phyloP scores from a whole-genome alignment of 2,329 filamentous ascomycete species.

The Fonsecaea pugnacius region DNA sequence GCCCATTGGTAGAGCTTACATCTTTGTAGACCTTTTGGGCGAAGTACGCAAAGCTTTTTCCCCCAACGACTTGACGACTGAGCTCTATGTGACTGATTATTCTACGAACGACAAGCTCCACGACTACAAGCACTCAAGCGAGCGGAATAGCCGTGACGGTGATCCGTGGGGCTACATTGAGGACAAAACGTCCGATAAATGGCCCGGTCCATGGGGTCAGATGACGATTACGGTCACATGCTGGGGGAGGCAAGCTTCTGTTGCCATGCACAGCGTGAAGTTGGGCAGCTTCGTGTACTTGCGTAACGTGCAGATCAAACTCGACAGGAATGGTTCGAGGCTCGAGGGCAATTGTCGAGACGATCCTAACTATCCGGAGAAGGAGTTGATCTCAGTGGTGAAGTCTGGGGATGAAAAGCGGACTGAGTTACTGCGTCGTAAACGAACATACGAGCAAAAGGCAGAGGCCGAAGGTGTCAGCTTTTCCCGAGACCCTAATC shows the following conservation, averaged over 20 bases:
- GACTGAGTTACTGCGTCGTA: slow-evolving; percentile 64
- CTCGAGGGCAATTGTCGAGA: slow-evolving; percentile 74
- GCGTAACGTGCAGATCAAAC: slow-evolving; percentile 72
- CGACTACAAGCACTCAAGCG: slow-evolving; percentile 51
- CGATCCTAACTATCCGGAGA: slow-evolving; percentile 58
- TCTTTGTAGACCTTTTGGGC: slow-evolving; percentile 71
- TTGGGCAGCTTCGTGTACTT: slow-evolving; percentile 68
- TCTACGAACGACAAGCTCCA: slow-evolving; percentile 71
- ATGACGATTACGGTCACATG: slow-evolving; percentile 72
- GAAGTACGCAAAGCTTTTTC: slow-evolving; percentile 67
- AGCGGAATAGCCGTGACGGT: slow-evolving; percentile 50
- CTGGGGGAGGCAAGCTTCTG: slow-evolving; percentile 69
- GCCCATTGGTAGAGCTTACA: slow-evolving; percentile 27
- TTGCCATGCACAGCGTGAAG: slow-evolving; percentile 60
- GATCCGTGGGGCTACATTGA: slow-evolving; percentile 62
- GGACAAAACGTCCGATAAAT: slow-evolving; percentile 49
- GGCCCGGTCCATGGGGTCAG: slow-evolving; percentile 76
- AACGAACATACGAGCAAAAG: slow-evolving; percentile 60
- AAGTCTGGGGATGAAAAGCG: slow-evolving; percentile 48
- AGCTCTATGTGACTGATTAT: slow-evolving; percentile 81
- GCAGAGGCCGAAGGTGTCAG: slow-evolving; percentile 39
- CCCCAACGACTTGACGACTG: slow-evolving; percentile 52
- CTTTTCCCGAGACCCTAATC: slow-evolving; percentile 32
- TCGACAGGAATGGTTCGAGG: slow-evolving; percentile 55
- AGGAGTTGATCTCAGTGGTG: slow-evolving; percentile 64